phyloP scores from a whole-genome alignment of 352 stramenopile species.

The Globisporangium nodosum region DNA sequence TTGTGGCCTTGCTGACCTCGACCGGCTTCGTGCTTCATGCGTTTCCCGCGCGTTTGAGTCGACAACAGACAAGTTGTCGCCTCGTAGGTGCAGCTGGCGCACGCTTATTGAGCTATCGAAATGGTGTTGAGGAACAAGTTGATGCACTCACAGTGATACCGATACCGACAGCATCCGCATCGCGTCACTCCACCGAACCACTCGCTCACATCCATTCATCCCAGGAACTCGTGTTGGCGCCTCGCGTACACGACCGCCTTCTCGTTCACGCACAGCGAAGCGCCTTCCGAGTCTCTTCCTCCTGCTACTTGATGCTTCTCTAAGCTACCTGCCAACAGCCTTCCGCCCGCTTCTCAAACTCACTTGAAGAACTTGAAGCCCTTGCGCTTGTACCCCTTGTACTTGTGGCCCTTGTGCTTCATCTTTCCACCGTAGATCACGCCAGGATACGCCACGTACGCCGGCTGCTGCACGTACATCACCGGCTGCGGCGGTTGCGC shows the following conservation, averaged over 20 bases:
- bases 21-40: too few species aligned
- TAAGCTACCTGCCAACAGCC: neutral
- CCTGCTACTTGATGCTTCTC: neutral
- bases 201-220: neutral
- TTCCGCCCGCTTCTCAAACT: slow-evolving; percentile 20
- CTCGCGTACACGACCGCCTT: neutral
- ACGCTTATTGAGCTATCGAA: too few species aligned
- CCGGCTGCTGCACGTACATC: slow-evolving; percentile 28
- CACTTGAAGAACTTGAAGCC: slow-evolving; percentile 54
- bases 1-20: too few species aligned
- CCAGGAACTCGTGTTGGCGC: neutral
- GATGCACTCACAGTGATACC: too few species aligned
- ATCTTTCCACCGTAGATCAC: slow-evolving; percentile 46
- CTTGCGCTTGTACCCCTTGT: slow-evolving; percentile 53
- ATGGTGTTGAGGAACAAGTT: too few species aligned
- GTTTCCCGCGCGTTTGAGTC: too few species aligned
- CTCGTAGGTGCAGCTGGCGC: too few species aligned
- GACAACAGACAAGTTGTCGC: too few species aligned
- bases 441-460: slow-evolving; percentile 57
- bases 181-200: neutral
- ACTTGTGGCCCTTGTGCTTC: slow-evolving; percentile 53
- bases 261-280: too few species aligned
- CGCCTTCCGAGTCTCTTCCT: neutral
- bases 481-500: slow-evolving; percentile 9
- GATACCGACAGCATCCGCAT: neutral